phyloP scores from a whole-genome alignment of 106 monocot species.

The Vanilla planifolia region DNA sequence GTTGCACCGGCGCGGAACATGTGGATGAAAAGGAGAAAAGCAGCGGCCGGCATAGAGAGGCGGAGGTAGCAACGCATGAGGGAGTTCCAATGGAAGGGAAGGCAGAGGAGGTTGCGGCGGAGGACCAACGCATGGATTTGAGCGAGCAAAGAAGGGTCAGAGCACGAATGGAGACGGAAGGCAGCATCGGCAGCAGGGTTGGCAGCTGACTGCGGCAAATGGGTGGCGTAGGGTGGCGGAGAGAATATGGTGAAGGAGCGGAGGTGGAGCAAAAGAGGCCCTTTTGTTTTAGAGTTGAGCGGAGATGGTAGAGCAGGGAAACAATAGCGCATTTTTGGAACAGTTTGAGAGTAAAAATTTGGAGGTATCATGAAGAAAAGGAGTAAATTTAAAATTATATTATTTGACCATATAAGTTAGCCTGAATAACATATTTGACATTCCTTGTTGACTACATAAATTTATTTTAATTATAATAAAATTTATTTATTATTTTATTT shows the following conservation, averaged over 20 bases:
- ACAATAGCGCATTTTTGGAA: no score
- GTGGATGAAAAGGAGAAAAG: conserved; percentile 30
- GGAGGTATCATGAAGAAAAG: no score
- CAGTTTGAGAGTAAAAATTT: no score
- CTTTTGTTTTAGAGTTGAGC: neutral
- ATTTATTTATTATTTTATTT: no score
- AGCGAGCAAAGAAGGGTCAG: conserved; percentile 4
- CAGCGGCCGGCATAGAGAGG: conserved; percentile 10
- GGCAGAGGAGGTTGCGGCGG: conserved; percentile 17
- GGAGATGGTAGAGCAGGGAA: neutral
- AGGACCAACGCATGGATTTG: conserved; percentile 37
- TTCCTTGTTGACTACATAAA: no score
- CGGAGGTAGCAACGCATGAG: conserved; percentile 53
- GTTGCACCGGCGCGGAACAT: conserved; percentile 26
- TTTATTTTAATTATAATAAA: no score
- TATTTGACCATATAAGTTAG: no score
- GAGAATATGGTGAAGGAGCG: neutral
- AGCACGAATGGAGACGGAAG: conserved; percentile 27
- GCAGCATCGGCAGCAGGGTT: conserved; percentile 4
- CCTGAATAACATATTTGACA: no score
- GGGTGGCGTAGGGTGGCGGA: no score
- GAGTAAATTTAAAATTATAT: no score
- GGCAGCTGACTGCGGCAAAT: neutral
- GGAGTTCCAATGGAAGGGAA: conserved; percentile 50
- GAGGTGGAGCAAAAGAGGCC: neutral